Evolutionary conservation across 1,139 yeast genomes (phyloP), one percentile per base, ranked within the genome.

Genomic region (Nematodospora anomalae): DNA sequence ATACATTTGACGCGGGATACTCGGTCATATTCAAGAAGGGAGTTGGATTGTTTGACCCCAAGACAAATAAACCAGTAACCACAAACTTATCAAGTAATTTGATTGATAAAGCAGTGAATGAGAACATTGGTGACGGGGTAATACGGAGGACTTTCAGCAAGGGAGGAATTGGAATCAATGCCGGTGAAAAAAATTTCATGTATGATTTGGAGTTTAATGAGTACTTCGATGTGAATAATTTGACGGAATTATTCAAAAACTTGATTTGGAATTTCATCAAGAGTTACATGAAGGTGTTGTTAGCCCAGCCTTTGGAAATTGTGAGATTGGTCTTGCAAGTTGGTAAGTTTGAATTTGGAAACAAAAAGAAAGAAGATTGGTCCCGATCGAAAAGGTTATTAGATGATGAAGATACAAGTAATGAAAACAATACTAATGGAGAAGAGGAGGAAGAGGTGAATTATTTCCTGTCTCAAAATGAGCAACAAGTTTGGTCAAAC

Each of bases 301-400:
- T 84, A 16, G 77, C 88, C 15, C 97, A 92, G 58, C 98, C 98
- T 1, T 82, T 90, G 58, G 97, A 92, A 52, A 84, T 87, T 23
- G 80, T 87, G 4, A 71, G 95, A 38, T 67, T 88, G 44, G 70
- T 89, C 27, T 60, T 89, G 40, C 98, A 92, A 58, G 84, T 87
- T 22, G 96, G 95, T 2, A 77, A 70, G 33, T 78, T 80, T 46
- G 58, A 64, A 26, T 53, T 59, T 37, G 32, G 36, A 5, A 16
- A 35, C 3, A 33, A 30, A 8, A 37, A 45, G 28, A 38, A 39
- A 22, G 28, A 13, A 2, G 25, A 33, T 23, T 31, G 36, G 21
- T 32, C 36, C 13, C 30, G 22, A 30, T 37, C 43, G 12, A 43
- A 38, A 31, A 36, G 47, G 30, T 43, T 46, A 31, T 42, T 46